phyloP scores from a whole-genome alignment of 2,329 filamentous ascomycete genomes.

The Helotiales sp. region DNA sequence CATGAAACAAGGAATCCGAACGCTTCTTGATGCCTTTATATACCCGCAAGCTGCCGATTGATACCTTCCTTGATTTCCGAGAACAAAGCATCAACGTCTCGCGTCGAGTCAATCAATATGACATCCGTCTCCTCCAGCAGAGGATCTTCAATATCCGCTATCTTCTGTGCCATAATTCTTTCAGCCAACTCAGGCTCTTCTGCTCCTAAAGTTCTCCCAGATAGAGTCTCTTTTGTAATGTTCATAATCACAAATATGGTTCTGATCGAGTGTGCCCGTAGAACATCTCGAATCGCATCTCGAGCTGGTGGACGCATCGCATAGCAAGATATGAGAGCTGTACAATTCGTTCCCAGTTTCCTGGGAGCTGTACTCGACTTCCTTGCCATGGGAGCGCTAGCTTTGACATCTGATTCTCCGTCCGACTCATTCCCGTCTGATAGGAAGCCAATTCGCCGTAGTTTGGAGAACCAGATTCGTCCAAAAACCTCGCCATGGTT shows the following conservation, averaged over 20 bases:
- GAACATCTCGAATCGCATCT: conserved; percentile 12
- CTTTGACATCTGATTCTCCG: too few relatives aligned
- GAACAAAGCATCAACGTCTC: conserved; percentile 10
- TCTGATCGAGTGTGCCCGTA: conserved; percentile 1
- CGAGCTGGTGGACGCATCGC: conserved; percentile 8
- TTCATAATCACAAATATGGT: conserved; percentile 13
- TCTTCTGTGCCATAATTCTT: conserved; percentile 13
- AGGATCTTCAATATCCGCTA: conserved; percentile 11
- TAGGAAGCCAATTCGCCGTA: not conserved
- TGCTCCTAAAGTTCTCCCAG: conserved; percentile 14
- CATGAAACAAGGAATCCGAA: too few relatives aligned
- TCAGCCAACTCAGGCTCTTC: conserved; percentile 14
- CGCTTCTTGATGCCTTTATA: too few relatives aligned
- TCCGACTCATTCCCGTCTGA: not conserved
- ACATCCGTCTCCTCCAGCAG: conserved; percentile 11
- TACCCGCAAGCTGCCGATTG: conserved; percentile 1
- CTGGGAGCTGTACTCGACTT: not conserved
- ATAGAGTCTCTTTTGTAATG: conserved; percentile 11
- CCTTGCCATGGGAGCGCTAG: too few relatives aligned
- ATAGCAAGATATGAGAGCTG: conserved; percentile 5
- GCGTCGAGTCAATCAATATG: conserved; percentile 11
- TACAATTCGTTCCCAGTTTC: not conserved
- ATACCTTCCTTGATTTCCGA: conserved; percentile 10
- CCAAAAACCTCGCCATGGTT: not conserved
- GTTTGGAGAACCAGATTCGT: not conserved